Evolutionary conservation across 352 stramenopile genomes (phyloP), one percentile per base, ranked within the genome.

Genomic region (Globisporangium perplexum): DNA sequence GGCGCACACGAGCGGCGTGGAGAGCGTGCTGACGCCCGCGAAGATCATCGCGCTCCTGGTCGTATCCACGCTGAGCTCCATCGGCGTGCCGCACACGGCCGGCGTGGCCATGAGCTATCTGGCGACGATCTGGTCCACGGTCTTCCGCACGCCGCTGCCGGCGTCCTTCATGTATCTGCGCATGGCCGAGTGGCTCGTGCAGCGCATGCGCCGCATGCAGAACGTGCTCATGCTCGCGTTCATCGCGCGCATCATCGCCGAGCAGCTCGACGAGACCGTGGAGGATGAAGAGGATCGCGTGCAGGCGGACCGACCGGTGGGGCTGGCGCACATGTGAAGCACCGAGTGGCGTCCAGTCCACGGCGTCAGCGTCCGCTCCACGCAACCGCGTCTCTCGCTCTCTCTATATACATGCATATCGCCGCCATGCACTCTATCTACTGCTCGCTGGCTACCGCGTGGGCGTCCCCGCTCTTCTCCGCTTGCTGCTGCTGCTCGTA

Each of bases 211-310:
- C 6, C 74, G 74, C 39, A 71, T 74, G 8, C 71, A 77, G 50
- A 89, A 89, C 64, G 69, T 84, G 53, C 68, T 82, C n/a, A 60
- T 80, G 24, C 65, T 80, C n/a, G 71, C 70, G 8, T 83, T 86
- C 57, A 81, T 86, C 26, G 75, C 76, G 18, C 71, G 76, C 11
- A 77, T 90, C 36, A 69, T 89, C 50, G 78, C 75, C 7, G 78
- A 89, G 53, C 74, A 90, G 33, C 57, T 90, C 20, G 75, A 87
- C 41, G 78, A 90, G 72, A 82, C 76, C 0, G 66, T 74, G 17
- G 74, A 88, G 55, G 78, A 89, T 54, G 78, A 89, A 48, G 71
- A 87, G 18, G 78, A 90, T 23, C 72, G 76, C 36, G 63, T 42
- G 11, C 68, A 64, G 51, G 39, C 42, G 2, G 72, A 79, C 24